These are phyloP conservation scores for Trichomonascus vanleenenianus DNA, from an alignment of 805 yeast species.

Conservation along the genomic window DNA sequence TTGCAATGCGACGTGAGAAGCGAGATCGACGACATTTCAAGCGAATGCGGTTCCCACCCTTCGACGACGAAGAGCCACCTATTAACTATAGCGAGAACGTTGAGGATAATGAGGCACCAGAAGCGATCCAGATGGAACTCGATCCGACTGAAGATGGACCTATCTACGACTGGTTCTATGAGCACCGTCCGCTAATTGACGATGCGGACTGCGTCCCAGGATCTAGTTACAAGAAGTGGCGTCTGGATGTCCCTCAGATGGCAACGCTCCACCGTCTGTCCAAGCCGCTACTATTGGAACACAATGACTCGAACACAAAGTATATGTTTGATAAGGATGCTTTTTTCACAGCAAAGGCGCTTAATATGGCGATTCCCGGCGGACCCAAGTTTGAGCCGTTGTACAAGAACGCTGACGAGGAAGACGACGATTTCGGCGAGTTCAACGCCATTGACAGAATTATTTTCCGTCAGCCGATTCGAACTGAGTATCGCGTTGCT, in stretches of 20 bases:
- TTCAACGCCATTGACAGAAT: conserved; percentile 84
- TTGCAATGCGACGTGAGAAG: conserved; percentile 88
- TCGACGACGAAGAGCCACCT: conserved; percentile 97
- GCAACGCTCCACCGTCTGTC: conserved; percentile 59
- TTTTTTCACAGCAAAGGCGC: conserved; percentile 84
- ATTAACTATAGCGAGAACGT: conserved; percentile 73
- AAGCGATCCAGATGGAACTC: conserved; percentile 61
- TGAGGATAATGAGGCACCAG: conserved; percentile 62
- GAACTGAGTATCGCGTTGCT: conserved; percentile 81
- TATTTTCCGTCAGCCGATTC: conserved; percentile 66
- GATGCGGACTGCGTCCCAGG: conserved; percentile 55
- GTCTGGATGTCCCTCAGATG: conserved; percentile 52
- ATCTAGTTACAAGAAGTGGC: conserved; percentile 70
- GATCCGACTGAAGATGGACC: conserved; percentile 54
- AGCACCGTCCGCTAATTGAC: conserved; percentile 62
- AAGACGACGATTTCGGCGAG: conserved; percentile 74
- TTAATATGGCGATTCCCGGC: conserved; percentile 82
- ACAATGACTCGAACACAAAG: conserved; percentile 48
- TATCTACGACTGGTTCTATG: conserved; percentile 73
- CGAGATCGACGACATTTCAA: conserved; percentile 84
- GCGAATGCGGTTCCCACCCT: conserved; percentile 89
- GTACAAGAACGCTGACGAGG: conserved; percentile 54
- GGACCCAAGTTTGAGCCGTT: conserved; percentile 95
- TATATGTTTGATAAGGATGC: conserved; percentile 73
- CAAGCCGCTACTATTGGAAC: conserved; percentile 59